Conservation (phyloP, 1,139 yeast species). For the Magnusiomyces starmeri region DNA sequence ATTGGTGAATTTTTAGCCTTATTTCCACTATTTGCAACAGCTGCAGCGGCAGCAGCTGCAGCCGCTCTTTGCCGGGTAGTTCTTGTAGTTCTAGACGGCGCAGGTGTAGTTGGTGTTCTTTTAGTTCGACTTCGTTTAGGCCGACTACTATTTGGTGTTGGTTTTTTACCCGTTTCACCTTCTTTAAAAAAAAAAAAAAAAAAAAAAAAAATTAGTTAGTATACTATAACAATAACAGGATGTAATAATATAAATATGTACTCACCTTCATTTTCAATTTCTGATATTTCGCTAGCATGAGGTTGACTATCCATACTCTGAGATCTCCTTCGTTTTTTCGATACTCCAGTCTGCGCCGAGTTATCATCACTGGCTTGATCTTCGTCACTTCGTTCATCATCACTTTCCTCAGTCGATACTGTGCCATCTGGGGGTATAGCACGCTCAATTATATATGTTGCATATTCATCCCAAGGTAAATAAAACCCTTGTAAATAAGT, state of each 20-base stretch:
- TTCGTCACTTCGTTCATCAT: constrained; percentile 20
- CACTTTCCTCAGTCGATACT: constrained; percentile 14
- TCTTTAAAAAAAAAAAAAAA: constrained; percentile 3
- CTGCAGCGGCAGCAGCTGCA: constrained; percentile 14
- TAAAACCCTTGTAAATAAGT: constrained; percentile 32
- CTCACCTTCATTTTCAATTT: constrained; percentile 10
- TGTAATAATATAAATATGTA: too few species aligned
- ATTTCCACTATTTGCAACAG: constrained; percentile 1
- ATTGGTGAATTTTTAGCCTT: neutral
- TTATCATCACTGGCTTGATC: constrained; percentile 16
- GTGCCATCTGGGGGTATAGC: constrained; percentile 29
- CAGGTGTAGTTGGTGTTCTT: constrained; percentile 9
- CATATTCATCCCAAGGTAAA: constrained; percentile 42
- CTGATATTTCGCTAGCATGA: constrained; percentile 5
- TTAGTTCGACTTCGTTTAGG: constrained; percentile 14
- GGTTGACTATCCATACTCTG: constrained; percentile 7
- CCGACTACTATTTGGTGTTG: constrained; percentile 7
- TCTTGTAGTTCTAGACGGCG: constrained; percentile 11
- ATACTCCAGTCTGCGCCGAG: too few species aligned
- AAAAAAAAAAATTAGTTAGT: neutral
- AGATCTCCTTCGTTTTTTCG: constrained; percentile 8
- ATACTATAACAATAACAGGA: neutral
- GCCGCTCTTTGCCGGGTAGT: constrained; percentile 13
- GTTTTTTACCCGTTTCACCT: constrained; percentile 10
- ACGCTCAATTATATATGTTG: constrained; percentile 37